These are phyloP conservation scores for Nicotiana knightiana DNA, from an alignment of 257 asterid genomes.

Conservation along the genomic window DNA sequence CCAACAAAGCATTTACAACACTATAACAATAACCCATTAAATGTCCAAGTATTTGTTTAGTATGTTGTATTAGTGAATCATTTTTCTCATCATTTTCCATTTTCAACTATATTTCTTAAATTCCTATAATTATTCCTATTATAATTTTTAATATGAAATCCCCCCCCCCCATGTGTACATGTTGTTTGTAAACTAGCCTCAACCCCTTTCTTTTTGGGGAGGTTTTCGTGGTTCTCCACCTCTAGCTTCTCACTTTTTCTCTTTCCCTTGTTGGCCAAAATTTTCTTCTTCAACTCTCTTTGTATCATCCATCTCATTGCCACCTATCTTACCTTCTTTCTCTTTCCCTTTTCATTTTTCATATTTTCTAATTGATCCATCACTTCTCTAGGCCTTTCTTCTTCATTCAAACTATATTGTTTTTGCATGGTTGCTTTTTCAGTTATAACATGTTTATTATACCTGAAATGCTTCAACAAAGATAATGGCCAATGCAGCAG, in stretches of 20 bases:
- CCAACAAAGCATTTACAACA: conserved; percentile 4
- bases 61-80: neutral
- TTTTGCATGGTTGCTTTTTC: conserved; percentile 29
- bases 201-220: conserved; percentile 25
- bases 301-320: neutral
- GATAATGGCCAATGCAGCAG: conserved; percentile 27
- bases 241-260: conserved; percentile 22
- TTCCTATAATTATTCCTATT: neutral
- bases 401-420: conserved; percentile 10
- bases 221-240: conserved; percentile 38
- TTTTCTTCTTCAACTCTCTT: conserved; percentile 8
- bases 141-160: neutral
- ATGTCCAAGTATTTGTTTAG: neutral
- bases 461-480: conserved; percentile 17
- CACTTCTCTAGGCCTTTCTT: conserved; percentile 2
- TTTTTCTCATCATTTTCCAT: neutral
- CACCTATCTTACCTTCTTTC: neutral
- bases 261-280: conserved; percentile 12
- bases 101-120: conserved; percentile 4
- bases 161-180: neutral
- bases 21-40: neutral
- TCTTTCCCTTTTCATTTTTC: conserved; percentile 12
- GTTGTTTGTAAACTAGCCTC: conserved; percentile 11
- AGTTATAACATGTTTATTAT: conserved; percentile 21
- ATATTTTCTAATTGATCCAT: neutral